Base-by-base conservation (phyloP, 306 rosid genomes). In the Trifolium pratense region DNA sequence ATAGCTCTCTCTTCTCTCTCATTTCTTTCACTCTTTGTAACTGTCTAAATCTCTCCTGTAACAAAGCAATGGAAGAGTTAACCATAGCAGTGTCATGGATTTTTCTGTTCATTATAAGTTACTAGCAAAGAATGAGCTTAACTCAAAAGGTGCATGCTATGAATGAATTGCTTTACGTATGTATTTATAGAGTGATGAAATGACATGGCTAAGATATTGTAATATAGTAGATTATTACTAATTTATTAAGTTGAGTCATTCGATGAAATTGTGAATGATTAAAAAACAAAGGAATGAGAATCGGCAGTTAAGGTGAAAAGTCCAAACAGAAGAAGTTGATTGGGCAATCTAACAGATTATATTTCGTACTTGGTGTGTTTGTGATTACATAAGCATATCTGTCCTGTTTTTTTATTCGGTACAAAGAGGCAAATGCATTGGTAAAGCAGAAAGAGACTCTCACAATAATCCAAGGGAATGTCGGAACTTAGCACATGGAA, bases 41-140 rank as follows among this genome's bases (percentile, higher is more conserved):
- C 78, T 89, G 81, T 59, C 85, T 85, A 59, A 93, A 93, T 74
- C 97, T 89, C 78, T 93, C 92, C 82, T 89, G 98, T 48, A 93
- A 77, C 15, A 93, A 71, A 81, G 85, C 82, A 77, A 91, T 85
- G 59, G 98, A 90, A 64, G 97, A 90, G 73, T 68, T 81, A 66
- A 78, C 53, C 13, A 60, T 78, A 15, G 66, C 36, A 7, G 73
- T 72, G 31, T 84, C 84, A 8, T 82, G 85, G 58, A 36, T 75
- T 77, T 84, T 83, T 72, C 83, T 78, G 2, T 80, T 77, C 97
- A 86, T 86, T 51, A 16, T 56, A 53, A 21, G 6, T 48, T 40
- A 40, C 8, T 15, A 46, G 18, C 9, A 46, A 46, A 1, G 55
- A 52, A 52, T 7, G 23, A 52, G 13, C 14, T 20, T 18, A 51